Evolutionary conservation across 768 basidiomycete species (phyloP), one percentile per base, ranked within the genome.

Genomic region (Crucibulum laeve): DNA sequence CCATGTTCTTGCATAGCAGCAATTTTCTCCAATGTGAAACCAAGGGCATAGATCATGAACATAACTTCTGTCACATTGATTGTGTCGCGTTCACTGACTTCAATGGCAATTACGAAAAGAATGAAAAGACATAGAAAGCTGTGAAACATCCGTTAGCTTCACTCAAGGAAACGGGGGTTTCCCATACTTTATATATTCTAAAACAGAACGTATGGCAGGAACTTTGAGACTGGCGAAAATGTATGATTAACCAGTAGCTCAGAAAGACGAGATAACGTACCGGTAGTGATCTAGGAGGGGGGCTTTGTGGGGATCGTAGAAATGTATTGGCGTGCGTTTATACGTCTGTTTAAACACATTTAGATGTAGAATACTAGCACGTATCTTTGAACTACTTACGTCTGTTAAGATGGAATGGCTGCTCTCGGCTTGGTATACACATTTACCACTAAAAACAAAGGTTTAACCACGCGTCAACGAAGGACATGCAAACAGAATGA

Each of bases 1-100:
- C 93, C 94, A 57, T 92, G 92, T 59, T 97, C 93, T 59, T 96
- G 90, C 84, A 95, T 91, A 3, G 91, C 86, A 17, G 94, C 94
- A 6, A 94, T 68, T 59, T 92, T 95, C 59, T 97, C 94, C 15
- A 97, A 71, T 0, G 89, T 79, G 61, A 96, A 97, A 0, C 93
- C 93, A 52, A 83, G 64, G 1, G 78, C 73, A 56, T 84, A 87
- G 3, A 82, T 51, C 80, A 96, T 91, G 60, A 97, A 97, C 1
- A 76, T 37, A 1, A 73, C 53, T 58, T 97, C 94, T 3, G 79
- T 59, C 1, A 54, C 44, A 57, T 91, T 93, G 50, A 97, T 61
- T 23, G 46, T 62, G 35, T 84, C 67, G 17, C 70, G 62, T 40
- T 83, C 72, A 49, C 79, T 81, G 48, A 78, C 75, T 64, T 97